phyloP scores from a whole-genome alignment of 495 filamentous ascomycete species.

The Neurospora africana region DNA sequence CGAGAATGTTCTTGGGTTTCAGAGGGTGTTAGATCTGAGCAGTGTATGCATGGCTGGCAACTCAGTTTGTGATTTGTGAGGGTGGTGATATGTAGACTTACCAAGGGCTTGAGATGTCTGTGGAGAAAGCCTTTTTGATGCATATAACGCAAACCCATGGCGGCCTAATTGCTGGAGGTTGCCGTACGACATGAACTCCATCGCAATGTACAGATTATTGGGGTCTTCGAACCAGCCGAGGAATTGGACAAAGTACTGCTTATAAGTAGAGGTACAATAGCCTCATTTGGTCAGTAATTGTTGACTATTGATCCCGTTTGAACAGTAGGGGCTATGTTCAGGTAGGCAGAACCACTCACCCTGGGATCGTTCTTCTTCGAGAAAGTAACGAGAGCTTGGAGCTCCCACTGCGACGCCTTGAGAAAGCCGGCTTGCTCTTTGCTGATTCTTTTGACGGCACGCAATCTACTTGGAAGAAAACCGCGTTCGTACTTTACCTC shows the following conservation, averaged over 20 bases:
- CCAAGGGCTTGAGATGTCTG: slow-evolving; percentile 38
- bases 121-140: slow-evolving; percentile 40
- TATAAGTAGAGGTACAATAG: neutral
- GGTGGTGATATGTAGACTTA: neutral
- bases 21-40: neutral
- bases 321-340: neutral
- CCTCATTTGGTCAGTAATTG: neutral
- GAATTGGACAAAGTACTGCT: slow-evolving; percentile 24
- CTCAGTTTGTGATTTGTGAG: neutral
- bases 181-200: slow-evolving; percentile 31
- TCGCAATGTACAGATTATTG: slow-evolving; percentile 27
- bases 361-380: neutral
- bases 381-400: neutral
- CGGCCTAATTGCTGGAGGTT: slow-evolving; percentile 30
- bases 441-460: neutral
- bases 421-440: too few relatives aligned
- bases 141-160: slow-evolving; percentile 37
- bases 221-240: slow-evolving; percentile 30
- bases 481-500: neutral
- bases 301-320: neutral
- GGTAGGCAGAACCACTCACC: neutral
- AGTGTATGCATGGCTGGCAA: neutral
- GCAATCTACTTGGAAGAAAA: neutral
- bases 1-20: slow-evolving; percentile 13
- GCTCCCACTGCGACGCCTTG: neutral